Percentiles rank a stretch among this genome's conserved stretches.
Evolutionary conservation across 305 asterid genomes (phyloP).

Genomic region (Fraxinus sp.): DNA sequence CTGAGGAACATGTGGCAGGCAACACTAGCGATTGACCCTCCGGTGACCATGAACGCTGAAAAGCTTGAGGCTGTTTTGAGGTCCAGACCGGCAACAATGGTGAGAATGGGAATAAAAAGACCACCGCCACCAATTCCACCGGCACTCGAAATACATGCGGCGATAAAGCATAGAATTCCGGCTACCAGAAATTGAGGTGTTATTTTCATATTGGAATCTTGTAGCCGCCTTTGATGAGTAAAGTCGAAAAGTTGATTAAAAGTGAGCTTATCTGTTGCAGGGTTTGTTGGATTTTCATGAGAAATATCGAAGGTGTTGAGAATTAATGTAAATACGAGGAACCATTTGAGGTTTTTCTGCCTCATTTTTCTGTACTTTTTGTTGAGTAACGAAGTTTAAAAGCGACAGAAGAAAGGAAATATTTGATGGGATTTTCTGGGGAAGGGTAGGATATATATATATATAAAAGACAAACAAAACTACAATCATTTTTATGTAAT

Average conservation of each 20-base stretch:
- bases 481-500: not conserved
- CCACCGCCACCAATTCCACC: conserved; percentile 88
- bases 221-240: conserved; percentile 34
- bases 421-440: not conserved
- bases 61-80: conserved; percentile 61
- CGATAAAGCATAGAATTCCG: conserved; percentile 53
- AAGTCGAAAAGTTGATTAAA: conserved; percentile 26
- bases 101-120: conserved; percentile 54
- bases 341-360: conserved; percentile 11
- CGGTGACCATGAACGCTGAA: conserved; percentile 79
- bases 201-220: conserved; percentile 19
- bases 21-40: conserved; percentile 52
- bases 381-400: not conserved
- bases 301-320: conserved; percentile 22
- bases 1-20: conserved; percentile 27
- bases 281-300: conserved; percentile 26
- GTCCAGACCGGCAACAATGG: conserved; percentile 55
- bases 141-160: conserved; percentile 66
- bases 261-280: not conserved
- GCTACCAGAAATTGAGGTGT: conserved; percentile 29
- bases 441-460: no score
- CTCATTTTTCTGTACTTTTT: conserved; percentile 6
- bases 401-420: not conserved
- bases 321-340: conserved; percentile 19
- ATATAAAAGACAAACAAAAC: not conserved